These are phyloP conservation scores for Hypoxylon rickii DNA, from an alignment of 495 filamentous ascomycete species.

Conservation along the genomic window DNA sequence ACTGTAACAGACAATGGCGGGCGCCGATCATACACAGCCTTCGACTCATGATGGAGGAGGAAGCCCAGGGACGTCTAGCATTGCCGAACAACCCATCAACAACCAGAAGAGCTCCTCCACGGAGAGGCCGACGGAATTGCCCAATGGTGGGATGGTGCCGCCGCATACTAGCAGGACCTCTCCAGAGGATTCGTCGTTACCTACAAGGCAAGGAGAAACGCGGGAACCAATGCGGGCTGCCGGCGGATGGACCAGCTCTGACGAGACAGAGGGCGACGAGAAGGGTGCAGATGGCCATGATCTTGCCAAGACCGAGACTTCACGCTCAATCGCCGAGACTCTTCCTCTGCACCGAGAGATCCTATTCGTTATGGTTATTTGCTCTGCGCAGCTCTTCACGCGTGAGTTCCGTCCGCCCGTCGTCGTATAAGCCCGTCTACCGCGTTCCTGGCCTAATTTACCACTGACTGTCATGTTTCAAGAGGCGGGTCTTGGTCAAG, in stretches of 20 bases:
- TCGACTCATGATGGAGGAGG: background rate
- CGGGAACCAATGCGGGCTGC: slow-evolving; percentile 7
- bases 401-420: slow-evolving; percentile 19
- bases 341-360: slow-evolving; percentile 44
- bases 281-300: background rate
- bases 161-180: background rate
- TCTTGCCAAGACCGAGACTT: slow-evolving; percentile 11
- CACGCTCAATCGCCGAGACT: slow-evolving; percentile 25
- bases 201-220: slow-evolving; percentile 8
- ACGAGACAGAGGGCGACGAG: slow-evolving; percentile 10
- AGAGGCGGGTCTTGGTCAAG: slow-evolving; percentile 39
- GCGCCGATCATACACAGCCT: background rate
- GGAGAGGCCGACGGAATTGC: background rate
- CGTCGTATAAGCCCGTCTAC: background rate
- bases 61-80: slow-evolving; percentile 18
- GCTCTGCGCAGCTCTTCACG: slow-evolving; percentile 50
- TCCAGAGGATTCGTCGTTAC: slow-evolving; percentile 6
- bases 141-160: background rate
- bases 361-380: slow-evolving; percentile 49
- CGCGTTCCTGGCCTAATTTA: too few relatives aligned
- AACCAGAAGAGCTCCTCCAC: slow-evolving; percentile 4
- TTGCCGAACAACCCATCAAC: slow-evolving; percentile 1
- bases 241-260: slow-evolving; percentile 17
- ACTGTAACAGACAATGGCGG: slow-evolving; percentile 2
- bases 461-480: slow-evolving; percentile 5